Evolutionary conservation across 1,139 yeast species (phyloP).

Genomic region (Debaryomycetaceae sp.): DNA sequence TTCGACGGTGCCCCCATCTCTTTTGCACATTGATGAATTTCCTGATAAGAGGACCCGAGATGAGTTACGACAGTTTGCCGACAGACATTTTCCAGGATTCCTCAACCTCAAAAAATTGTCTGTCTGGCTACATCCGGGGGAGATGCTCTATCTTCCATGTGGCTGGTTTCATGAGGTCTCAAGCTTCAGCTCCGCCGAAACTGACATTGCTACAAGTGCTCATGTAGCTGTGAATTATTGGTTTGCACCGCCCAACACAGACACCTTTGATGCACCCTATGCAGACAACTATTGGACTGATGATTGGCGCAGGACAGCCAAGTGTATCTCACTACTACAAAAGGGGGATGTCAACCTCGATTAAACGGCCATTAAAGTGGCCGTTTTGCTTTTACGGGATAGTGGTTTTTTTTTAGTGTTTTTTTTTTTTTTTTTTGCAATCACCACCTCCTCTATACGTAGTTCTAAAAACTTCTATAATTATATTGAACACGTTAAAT

Average conservation of each 20-base stretch:
- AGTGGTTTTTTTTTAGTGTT: no score
- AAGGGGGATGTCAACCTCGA: constrained; percentile 1
- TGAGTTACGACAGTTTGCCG: constrained; percentile 25
- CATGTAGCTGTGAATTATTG: constrained; percentile 72
- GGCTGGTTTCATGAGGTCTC: constrained; percentile 85
- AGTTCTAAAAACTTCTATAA: no score
- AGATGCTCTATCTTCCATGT: constrained; percentile 66
- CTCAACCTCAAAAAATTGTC: constrained; percentile 35
- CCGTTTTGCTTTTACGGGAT: no score
- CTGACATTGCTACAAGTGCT: constrained; percentile 20
- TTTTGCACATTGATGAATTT: constrained; percentile 57
- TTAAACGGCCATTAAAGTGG: constrained; percentile 3
- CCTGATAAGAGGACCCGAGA: constrained; percentile 17
- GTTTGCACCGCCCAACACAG: constrained; percentile 62
- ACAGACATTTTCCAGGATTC: constrained; percentile 46
- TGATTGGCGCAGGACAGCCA: constrained; percentile 34
- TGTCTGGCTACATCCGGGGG: constrained; percentile 56
- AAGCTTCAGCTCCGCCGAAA: constrained; percentile 44
- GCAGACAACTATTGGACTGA: constrained; percentile 47
- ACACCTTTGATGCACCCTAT: constrained; percentile 31
- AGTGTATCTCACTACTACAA: constrained; percentile 2
- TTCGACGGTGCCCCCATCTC: constrained; percentile 57
- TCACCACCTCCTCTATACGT: no score
- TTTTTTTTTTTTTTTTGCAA: no score
- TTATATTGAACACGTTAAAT: no score